These are phyloP conservation scores for Lyophyllum decastes DNA, from an alignment of 768 basidiomycete species.

Conservation along the genomic window DNA sequence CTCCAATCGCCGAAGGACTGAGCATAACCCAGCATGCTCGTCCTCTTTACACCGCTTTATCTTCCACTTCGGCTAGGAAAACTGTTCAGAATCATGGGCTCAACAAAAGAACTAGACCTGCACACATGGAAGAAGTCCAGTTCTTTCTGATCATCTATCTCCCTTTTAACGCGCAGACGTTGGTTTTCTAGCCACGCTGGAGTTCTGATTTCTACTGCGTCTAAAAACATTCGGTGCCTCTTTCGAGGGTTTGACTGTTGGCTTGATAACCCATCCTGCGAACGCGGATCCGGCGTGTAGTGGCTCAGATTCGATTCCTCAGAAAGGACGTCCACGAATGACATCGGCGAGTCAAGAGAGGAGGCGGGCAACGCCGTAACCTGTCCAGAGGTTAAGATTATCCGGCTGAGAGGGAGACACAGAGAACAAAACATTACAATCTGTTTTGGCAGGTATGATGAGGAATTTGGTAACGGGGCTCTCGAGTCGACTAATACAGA, in stretches of 20 bases:
- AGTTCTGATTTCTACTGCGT: conserved; percentile 1
- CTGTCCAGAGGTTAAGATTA: too few relatives aligned
- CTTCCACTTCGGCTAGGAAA: conserved; percentile 5
- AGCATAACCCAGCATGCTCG: neutral
- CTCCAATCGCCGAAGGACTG: conserved; percentile 11
- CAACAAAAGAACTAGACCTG: neutral
- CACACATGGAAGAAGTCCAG: conserved; percentile 9
- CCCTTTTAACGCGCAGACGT: neutral
- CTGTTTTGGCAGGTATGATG: too few relatives aligned
- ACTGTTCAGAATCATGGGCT: neutral
- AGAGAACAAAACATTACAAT: too few relatives aligned
- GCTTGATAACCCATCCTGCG: neutral
- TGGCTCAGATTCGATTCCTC: neutral
- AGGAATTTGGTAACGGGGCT: too few relatives aligned
- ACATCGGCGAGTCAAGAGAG: too few relatives aligned
- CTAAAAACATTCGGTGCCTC: neutral
- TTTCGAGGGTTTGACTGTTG: neutral
- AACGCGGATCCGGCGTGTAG: neutral
- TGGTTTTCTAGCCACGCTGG: neutral
- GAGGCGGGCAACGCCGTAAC: too few relatives aligned
- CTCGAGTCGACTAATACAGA: too few relatives aligned
- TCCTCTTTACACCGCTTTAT: conserved; percentile 9
- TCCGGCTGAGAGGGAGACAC: too few relatives aligned
- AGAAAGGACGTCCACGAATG: too few relatives aligned
- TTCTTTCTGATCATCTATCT: neutral